A percentile compares a stretch with the other conserved stretches of the same genome.
Evolutionary conservation across 495 filamentous ascomycete species (phyloP).

Genomic region (Cladorrhinum samala): DNA sequence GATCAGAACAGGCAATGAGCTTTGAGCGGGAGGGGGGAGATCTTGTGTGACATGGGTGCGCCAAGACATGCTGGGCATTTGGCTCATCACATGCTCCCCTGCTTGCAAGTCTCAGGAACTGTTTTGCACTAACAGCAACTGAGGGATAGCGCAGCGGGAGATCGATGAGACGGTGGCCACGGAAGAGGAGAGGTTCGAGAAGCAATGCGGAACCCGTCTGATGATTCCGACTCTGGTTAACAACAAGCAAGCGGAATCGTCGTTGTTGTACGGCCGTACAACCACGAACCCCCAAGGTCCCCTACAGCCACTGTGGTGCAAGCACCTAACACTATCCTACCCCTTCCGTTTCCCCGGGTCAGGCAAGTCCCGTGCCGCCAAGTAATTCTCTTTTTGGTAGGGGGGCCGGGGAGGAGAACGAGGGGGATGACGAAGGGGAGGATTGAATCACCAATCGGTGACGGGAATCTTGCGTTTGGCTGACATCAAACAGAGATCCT

Average conservation of each 20-base stretch:
- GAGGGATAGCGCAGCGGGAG: slow-evolving; percentile 1
- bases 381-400: no score
- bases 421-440: no score
- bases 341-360: no score
- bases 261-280: not conserved
- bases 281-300: not conserved
- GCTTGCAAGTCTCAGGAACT: not conserved
- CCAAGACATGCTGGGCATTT: no score
- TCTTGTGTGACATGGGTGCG: not conserved
- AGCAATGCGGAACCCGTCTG: not conserved
- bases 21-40: not conserved
- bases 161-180: not conserved
- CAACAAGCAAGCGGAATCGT: not conserved
- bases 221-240: not conserved
- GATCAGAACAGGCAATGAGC: slow-evolving; percentile 2
- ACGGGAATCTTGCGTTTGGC: no score
- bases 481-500: no score
- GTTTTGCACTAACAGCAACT: not conserved
- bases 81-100: slow-evolving; percentile 1
- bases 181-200: no score
- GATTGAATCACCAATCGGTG: no score
- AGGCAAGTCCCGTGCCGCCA: no score
- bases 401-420: no score
- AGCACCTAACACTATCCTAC: no score
- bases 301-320: no score